These are phyloP conservation scores for Lactifluus hygrophoroides DNA, from an alignment of 768 basidiomycete genomes.

Conservation along the genomic window DNA sequence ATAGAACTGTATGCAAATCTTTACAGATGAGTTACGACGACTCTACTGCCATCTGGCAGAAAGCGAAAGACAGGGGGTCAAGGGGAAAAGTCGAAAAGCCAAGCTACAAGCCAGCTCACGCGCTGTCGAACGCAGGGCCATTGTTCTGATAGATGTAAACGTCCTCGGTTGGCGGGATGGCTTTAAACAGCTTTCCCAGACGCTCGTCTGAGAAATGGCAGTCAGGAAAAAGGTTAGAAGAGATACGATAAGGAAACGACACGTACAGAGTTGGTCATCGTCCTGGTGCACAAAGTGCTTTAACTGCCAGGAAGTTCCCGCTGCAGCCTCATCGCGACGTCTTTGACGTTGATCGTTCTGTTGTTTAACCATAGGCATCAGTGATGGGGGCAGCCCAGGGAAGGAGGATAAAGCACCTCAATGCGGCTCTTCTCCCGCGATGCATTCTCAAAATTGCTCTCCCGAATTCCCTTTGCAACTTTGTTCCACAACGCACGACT, in stretches of 20 bases:
- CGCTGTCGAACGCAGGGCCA: constrained; percentile 24
- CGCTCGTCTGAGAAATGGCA: constrained; percentile 55
- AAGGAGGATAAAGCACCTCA: constrained; percentile 48
- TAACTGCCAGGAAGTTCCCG: constrained; percentile 63
- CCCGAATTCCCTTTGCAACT: constrained; percentile 86
- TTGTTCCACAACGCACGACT: constrained; percentile 75
- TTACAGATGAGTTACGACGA: no score
- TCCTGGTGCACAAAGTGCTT: constrained; percentile 70
- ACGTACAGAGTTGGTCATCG: constrained; percentile 65
- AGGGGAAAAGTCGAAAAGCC: no score
- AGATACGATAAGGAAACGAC: neutral
- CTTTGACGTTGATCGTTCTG: constrained; percentile 91
- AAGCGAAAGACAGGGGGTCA: no score
- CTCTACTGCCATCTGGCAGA: no score
- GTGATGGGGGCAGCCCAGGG: neutral
- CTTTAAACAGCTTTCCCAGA: constrained; percentile 54
- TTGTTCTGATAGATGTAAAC: constrained; percentile 62
- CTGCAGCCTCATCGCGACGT: constrained; percentile 71
- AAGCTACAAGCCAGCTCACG: no score
- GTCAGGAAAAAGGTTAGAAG: neutral
- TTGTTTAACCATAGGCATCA: neutral
- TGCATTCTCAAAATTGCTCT: constrained; percentile 88
- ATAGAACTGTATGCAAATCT: no score
- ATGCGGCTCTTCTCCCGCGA: constrained; percentile 82
- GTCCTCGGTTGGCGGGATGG: constrained; percentile 66